Evolutionary conservation across 306 rosid genomes (phyloP).

Genomic region (Casuarina cunninghamiana): DNA sequence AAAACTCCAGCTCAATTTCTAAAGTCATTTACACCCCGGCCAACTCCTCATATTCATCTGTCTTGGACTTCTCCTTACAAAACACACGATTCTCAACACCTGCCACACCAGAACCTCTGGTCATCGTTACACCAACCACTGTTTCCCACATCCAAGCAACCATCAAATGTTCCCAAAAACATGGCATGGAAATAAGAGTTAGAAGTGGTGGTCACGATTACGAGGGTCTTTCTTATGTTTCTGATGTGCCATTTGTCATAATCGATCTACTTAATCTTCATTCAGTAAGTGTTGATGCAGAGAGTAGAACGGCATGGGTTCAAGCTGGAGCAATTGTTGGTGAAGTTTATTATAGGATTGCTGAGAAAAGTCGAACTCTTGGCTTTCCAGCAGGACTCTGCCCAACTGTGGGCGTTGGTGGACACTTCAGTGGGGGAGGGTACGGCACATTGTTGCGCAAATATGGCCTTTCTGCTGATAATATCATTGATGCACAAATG

Average conservation of each 20-base stretch:
- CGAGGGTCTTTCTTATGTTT: slow-evolving; percentile 33
- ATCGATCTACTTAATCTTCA: slow-evolving; percentile 19
- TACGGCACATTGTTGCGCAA: slow-evolving; percentile 64
- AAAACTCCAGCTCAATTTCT: neutral
- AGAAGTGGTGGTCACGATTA: slow-evolving; percentile 31
- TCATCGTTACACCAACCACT: slow-evolving; percentile 17
- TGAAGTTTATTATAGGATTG: slow-evolving; percentile 22
- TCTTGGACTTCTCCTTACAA: slow-evolving; percentile 6
- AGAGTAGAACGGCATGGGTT: slow-evolving; percentile 18
- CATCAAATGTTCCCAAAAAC: slow-evolving; percentile 7
- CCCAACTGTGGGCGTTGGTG: slow-evolving; percentile 23
- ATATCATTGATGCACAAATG: slow-evolving; percentile 50
- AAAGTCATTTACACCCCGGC: slow-evolving; percentile 6
- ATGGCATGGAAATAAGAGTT: slow-evolving; percentile 13
- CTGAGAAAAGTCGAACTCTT: slow-evolving; percentile 11
- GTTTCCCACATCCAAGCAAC: slow-evolving; percentile 22
- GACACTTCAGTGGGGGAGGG: slow-evolving; percentile 25
- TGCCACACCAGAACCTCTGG: neutral
- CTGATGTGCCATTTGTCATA: slow-evolving; percentile 1
- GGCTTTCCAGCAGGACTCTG: slow-evolving; percentile 29
- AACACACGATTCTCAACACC: slow-evolving; percentile 3
- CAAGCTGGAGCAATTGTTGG: slow-evolving; percentile 24
- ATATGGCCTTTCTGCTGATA: slow-evolving; percentile 63
- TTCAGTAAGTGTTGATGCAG: neutral
- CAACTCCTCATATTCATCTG: slow-evolving; percentile 6